Evolutionary conservation across 1,284 basidiomycete genomes (phyloP).

Genomic region (Meira nashicola): DNA sequence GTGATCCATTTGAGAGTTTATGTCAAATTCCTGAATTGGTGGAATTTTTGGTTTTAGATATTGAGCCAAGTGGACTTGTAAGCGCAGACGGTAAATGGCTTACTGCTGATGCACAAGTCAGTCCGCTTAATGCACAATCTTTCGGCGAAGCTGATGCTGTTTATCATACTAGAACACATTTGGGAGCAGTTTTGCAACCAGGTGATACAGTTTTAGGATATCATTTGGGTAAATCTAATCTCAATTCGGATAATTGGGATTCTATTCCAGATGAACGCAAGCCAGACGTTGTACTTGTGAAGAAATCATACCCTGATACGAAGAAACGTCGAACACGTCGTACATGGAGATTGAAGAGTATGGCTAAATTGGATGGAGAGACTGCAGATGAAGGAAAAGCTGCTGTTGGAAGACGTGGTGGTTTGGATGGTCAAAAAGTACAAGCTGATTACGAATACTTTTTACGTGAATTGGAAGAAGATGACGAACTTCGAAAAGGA

Average conservation of each 20-base stretch:
- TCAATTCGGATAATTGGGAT: conserved; percentile 83
- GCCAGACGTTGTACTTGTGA: conserved; percentile 87
- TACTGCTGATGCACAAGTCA: conserved; percentile 85
- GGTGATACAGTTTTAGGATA: conserved; percentile 91
- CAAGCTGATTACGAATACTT: conserved; percentile 96
- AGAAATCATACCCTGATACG: conserved; percentile 91
- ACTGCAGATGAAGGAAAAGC: conserved; percentile 61
- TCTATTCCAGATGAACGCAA: conserved; percentile 63
- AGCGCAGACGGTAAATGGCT: conserved; percentile 26
- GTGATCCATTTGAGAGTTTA: conserved; percentile 77
- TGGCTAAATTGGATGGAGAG: conserved; percentile 78
- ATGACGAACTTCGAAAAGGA: conserved; percentile 80
- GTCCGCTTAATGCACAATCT: conserved; percentile 70
- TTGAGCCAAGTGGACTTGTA: conserved; percentile 62
- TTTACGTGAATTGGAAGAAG: conserved; percentile 91
- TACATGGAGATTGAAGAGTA: conserved; percentile 83
- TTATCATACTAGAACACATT: conserved; percentile 91
- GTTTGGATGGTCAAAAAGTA: conserved; percentile 85
- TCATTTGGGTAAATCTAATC: conserved; percentile 81
- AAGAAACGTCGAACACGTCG: conserved; percentile 83
- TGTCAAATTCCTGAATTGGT: conserved; percentile 78
- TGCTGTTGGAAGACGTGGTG: conserved; percentile 81
- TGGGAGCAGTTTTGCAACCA: conserved; percentile 89
- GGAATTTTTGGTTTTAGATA: conserved; percentile 91
- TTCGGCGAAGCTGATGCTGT: conserved; percentile 65